Evolutionary conservation across 768 basidiomycete genomes (phyloP).

Genomic region (Goffeauzyma gilvescens): DNA sequence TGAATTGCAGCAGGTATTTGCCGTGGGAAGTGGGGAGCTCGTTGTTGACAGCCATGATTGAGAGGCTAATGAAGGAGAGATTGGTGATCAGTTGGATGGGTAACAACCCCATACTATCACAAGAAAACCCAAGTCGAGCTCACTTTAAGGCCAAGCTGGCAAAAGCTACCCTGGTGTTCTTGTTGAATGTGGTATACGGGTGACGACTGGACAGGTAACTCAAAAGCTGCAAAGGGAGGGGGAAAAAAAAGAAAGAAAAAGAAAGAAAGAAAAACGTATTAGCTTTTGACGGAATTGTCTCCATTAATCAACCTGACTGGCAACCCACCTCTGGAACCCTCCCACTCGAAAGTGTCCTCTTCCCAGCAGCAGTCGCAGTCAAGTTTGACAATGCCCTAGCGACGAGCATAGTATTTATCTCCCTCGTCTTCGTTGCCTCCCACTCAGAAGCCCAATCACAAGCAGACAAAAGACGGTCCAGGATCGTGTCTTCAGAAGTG

Average conservation of each 20-base stretch:
- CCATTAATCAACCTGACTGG: too few relatives aligned
- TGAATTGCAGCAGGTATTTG: conserved; percentile 14
- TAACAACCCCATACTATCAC: neutral
- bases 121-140: conserved; percentile 23
- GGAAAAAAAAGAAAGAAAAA: too few relatives aligned
- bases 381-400: conserved; percentile 63
- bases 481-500: conserved; percentile 39
- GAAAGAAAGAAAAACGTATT: neutral
- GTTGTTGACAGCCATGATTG: conserved; percentile 20
- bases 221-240: conserved; percentile 11
- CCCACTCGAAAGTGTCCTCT: conserved; percentile 11
- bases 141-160: conserved; percentile 80
- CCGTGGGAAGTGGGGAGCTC: conserved; percentile 11
- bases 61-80: too few relatives aligned
- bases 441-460: conserved; percentile 48
- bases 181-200: conserved; percentile 9
- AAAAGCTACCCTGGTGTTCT: conserved; percentile 53
- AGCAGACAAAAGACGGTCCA: conserved; percentile 47
- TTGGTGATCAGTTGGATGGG: neutral
- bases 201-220: conserved; percentile 8
- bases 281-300: too few relatives aligned
- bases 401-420: conserved; percentile 66
- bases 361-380: conserved; percentile 38
- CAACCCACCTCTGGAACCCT: conserved; percentile 14
- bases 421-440: conserved; percentile 46